Evolutionary conservation across 305 asterid species (phyloP).

Genomic region (Fraxinus nigra): DNA sequence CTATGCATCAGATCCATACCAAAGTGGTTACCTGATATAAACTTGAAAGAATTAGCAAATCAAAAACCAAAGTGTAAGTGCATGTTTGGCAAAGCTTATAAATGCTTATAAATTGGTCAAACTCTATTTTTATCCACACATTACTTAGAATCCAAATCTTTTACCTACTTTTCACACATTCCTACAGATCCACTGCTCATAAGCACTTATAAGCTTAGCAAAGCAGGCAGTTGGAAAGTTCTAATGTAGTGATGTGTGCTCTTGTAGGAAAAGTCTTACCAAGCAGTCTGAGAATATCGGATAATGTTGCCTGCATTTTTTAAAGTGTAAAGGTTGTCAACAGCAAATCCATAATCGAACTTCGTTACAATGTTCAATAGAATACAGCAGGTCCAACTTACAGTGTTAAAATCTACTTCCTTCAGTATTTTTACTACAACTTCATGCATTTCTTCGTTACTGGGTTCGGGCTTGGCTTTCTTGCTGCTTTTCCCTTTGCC

Average conservation of each 20-base stretch:
- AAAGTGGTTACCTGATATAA: constrained; percentile 8
- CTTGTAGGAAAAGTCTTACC: not conserved
- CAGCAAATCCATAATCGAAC: not conserved
- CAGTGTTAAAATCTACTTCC: constrained; percentile 27
- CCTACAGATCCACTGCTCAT: not conserved
- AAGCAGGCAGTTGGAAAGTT: not conserved
- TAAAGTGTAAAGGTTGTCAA: not conserved
- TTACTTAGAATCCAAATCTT: not conserved
- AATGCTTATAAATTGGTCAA: not conserved
- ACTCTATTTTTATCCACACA: not conserved
- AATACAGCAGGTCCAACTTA: not conserved
- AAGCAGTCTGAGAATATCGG: not conserved
- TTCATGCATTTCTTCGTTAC: constrained; percentile 23
- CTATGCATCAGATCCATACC: constrained; percentile 36
- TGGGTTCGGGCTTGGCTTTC: constrained; percentile 24
- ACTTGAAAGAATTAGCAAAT: not conserved
- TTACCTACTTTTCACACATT: not conserved
- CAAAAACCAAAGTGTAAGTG: not conserved
- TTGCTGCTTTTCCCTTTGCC: constrained; percentile 22
- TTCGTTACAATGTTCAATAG: not conserved
- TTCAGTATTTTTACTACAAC: constrained; percentile 22
- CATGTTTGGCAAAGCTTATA: not conserved
- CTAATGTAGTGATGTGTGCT: not conserved
- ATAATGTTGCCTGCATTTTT: not conserved
- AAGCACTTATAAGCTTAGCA: not conserved